Percentiles rank a stretch among this genome's conserved stretches.
Conservation (phyloP, 2,329 filamentous ascomycete genomes). For the Biscogniauxia mediterranea region DNA sequence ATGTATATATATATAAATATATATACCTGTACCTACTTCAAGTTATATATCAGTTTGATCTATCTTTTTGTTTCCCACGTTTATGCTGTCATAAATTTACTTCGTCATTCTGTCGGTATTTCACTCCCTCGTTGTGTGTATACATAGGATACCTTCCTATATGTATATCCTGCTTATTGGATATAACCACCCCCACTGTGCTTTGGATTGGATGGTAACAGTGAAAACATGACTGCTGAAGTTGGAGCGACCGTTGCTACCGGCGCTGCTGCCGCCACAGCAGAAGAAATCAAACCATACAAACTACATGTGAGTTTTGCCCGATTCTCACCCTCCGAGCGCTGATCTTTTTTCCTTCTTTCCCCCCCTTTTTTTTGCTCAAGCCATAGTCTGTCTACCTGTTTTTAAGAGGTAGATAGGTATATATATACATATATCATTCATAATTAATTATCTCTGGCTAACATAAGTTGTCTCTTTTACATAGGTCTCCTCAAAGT, state of each 20-base stretch:
- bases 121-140: conserved; percentile 5
- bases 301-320: conserved; percentile 52
- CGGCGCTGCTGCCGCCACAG: conserved; percentile 29
- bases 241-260: conserved; percentile 27
- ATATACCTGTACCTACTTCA: too few species aligned
- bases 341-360: conserved; percentile 1
- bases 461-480: conserved; percentile 24
- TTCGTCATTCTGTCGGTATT: conserved; percentile 8
- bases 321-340: not conserved
- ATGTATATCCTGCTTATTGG: not conserved
- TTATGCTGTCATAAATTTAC: not conserved
- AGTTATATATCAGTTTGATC: too few species aligned
- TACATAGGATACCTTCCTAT: not conserved
- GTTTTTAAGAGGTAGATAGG: too few species aligned
- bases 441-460: conserved; percentile 7
- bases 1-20: too few species aligned
- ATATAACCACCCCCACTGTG: not conserved
- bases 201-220: not conserved
- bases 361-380: too few species aligned
- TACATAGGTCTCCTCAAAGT: conserved; percentile 61
- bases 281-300: conserved; percentile 52
- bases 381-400: not conserved
- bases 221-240: conserved; percentile 24
- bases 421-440: too few species aligned
- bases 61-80: not conserved